Base-by-base conservation (phyloP, 2,329 filamentous ascomycete species). In the Purpureocillium takamizusanense region DNA sequence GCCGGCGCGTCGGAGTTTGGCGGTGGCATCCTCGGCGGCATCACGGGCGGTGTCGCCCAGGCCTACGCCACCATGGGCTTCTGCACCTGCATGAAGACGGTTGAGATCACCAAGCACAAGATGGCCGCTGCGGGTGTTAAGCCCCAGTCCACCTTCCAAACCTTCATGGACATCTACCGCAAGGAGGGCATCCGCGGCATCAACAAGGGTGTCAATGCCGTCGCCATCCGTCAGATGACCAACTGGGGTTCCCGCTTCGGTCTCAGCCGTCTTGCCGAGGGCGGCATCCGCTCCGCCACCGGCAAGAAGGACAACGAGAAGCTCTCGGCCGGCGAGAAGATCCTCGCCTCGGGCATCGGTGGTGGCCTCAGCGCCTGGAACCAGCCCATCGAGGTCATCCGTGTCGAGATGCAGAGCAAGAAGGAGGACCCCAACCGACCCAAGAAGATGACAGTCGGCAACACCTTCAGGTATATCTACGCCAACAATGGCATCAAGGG, bases 31-130 rank as follows among this genome's bases (percentile, higher is more conserved):
- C 61, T 74, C 25, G 92, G 92, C 56, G 92, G 92, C 65, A 87
- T 98, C 73, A 76, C 81, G 16, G 92, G 92, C 61, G 92, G 92
- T 75, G 81, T 98, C 42, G 92, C 90, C 34, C 92, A 98, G 71
- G 92, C 92, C 43, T 98, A 98, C 64, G 92, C 92, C 50, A 98
- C 92, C 62, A 98, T 98, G 90, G 92, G 92, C 52, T 98, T 98
- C 81, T 98, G 92, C 70, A 98, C 92, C 45, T 98, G 92, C 78
- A 98, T 98, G 92, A 98, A 98, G 81, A 98, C 92, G 47, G 92
- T 97, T 51, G 92, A 98, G 68, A 98, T 98, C 68, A 98, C 92
- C 59, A 94, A 95, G 71, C 84, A 92, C 75, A 97, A 97, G 78
- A 73, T 92, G 58, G 88, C 86, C 12, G 82, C 86, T 27, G 51